Conservation (phyloP, 129 eudicot genomes). For the Artemisia tridentata region DNA sequence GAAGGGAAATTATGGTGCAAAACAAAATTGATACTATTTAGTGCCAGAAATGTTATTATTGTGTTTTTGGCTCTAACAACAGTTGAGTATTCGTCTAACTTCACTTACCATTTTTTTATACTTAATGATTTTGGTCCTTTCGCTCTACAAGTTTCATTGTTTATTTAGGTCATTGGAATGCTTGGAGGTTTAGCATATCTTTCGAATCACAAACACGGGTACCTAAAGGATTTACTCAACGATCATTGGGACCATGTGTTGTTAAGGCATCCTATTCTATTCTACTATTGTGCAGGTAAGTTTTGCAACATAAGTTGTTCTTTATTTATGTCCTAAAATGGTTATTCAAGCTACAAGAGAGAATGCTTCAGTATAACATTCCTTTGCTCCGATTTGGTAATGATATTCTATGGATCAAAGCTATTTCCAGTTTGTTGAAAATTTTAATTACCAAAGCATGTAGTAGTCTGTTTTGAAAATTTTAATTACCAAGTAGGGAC, state of each 20-base stretch:
- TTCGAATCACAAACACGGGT: slow-evolving; percentile 60
- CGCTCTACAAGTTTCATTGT: too few relatives aligned
- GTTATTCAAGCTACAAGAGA: too few relatives aligned
- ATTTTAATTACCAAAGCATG: too few relatives aligned
- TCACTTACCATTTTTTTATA: slow-evolving; percentile 3
- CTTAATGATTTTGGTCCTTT: neutral
- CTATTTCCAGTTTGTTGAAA: too few relatives aligned
- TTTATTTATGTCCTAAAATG: too few relatives aligned
- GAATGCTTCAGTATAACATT: too few relatives aligned
- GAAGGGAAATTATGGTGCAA: slow-evolving; percentile 76
- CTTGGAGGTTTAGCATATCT: slow-evolving; percentile 63
- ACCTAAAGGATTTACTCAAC: slow-evolving; percentile 62
- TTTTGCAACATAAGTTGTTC: neutral
- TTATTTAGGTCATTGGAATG: slow-evolving; percentile 55
- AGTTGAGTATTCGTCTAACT: slow-evolving; percentile 41
- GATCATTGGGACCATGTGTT: slow-evolving; percentile 83
- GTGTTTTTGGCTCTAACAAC: slow-evolving; percentile 73
- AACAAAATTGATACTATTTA: slow-evolving; percentile 72
- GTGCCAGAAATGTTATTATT: slow-evolving; percentile 71
- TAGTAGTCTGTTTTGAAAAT: too few relatives aligned
- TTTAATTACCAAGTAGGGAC: too few relatives aligned
- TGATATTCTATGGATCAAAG: too few relatives aligned
- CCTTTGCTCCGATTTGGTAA: too few relatives aligned
- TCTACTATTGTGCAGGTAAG: slow-evolving; percentile 81
- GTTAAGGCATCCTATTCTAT: slow-evolving; percentile 81